Conservation (phyloP, 495 filamentous ascomycete genomes). For the Aspergillus indologenus region DNA sequence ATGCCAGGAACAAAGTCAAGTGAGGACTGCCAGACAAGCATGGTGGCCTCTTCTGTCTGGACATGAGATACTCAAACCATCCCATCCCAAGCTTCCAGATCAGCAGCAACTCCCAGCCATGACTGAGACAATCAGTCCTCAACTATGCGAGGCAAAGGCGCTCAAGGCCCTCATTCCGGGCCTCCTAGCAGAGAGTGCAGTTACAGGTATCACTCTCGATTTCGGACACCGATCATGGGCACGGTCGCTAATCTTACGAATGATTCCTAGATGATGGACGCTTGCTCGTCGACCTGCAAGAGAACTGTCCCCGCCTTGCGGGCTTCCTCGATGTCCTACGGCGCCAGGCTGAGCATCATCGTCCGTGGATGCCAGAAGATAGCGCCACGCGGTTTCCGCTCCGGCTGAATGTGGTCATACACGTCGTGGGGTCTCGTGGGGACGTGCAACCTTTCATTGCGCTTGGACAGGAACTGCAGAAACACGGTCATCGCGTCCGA, state of each 20-base stretch:
- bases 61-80: background rate
- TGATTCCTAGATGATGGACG: background rate
- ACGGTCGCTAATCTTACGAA: background rate
- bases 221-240: background rate
- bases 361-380: background rate
- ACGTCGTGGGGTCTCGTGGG: slow-evolving; percentile 75
- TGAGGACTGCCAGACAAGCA: background rate
- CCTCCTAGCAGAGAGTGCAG: background rate
- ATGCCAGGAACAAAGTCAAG: no score
- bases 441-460: slow-evolving; percentile 76
- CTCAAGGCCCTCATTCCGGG: background rate
- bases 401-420: slow-evolving; percentile 70
- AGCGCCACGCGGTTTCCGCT: slow-evolving; percentile 28
- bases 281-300: background rate
- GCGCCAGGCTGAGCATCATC: background rate
- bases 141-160: background rate
- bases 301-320: background rate
- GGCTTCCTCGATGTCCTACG: background rate
- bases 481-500: slow-evolving; percentile 69
- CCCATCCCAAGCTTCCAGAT: background rate
- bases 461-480: slow-evolving; percentile 59
- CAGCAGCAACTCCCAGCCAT: background rate
- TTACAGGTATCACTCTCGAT: background rate
- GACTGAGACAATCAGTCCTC: background rate
- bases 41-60: background rate